phyloP scores from a whole-genome alignment of 768 basidiomycete genomes.

The Dioszegia aurantiaca region DNA sequence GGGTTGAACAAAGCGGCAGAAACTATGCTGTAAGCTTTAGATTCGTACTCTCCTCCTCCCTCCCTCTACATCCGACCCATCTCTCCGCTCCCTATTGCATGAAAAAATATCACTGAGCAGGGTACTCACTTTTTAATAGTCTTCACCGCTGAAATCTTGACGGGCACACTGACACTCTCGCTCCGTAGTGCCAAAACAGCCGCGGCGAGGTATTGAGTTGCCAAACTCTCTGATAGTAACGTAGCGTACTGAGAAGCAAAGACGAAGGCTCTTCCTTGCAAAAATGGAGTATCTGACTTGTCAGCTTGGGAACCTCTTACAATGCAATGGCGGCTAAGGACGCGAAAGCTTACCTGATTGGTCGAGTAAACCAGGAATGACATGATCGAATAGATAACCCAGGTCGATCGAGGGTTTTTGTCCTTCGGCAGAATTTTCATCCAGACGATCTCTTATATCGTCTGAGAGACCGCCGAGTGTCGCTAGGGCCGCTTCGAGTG shows the following conservation, averaged over 20 bases:
- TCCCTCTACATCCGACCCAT: no score
- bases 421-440: conserved; percentile 69
- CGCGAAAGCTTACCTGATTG: conserved; percentile 62
- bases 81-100: no score
- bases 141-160: conserved; percentile 91
- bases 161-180: conserved; percentile 67
- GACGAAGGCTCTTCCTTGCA: conserved; percentile 91
- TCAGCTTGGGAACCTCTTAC: conserved; percentile 3
- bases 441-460: conserved; percentile 69
- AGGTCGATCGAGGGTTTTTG: conserved; percentile 71
- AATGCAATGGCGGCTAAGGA: background rate
- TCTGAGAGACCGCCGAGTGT: conserved; percentile 77
- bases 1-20: conserved; percentile 57
- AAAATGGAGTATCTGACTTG: conserved; percentile 74
- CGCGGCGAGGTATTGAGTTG: conserved; percentile 81
- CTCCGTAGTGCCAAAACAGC: conserved; percentile 82
- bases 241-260: conserved; percentile 86
- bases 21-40: conserved; percentile 42
- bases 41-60: no score
- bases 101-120: no score
- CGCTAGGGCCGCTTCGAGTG: conserved; percentile 79
- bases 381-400: conserved; percentile 67
- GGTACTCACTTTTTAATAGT: conserved; percentile 81
- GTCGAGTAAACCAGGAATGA: conserved; percentile 72
- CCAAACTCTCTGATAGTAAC: conserved; percentile 67